Conservation (phyloP, 164 flowering plant species). For the Saururus chinensis region DNA sequence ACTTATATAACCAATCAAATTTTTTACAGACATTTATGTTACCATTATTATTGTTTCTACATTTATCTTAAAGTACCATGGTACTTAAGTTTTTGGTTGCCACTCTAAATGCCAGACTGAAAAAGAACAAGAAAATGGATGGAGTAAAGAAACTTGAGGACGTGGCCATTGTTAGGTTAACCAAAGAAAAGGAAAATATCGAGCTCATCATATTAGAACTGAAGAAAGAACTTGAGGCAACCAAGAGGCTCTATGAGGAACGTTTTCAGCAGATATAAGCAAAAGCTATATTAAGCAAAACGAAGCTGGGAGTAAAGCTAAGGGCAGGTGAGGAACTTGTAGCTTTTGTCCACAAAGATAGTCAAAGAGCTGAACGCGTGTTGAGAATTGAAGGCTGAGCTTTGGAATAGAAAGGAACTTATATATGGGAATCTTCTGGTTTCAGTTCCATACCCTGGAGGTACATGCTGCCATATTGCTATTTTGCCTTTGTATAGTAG, state of each 20-base stretch:
- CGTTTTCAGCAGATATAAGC: conserved; percentile 36
- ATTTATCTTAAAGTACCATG: no score
- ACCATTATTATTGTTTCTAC: no score
- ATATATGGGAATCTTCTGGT: conserved; percentile 33
- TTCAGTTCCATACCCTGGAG: conserved; percentile 44
- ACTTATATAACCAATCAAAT: no score
- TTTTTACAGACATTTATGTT: neutral
- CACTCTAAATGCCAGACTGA: conserved; percentile 29
- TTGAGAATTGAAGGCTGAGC: conserved; percentile 37
- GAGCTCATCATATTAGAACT: conserved; percentile 37
- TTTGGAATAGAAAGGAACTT: conserved; percentile 54
- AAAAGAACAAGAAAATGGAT: conserved; percentile 45
- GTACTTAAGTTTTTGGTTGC: neutral
- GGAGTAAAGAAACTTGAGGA: conserved; percentile 63
- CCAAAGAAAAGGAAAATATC: conserved; percentile 43
- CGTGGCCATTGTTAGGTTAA: conserved; percentile 34
- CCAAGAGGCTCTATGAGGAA: conserved; percentile 37
- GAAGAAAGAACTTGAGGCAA: conserved; percentile 41
- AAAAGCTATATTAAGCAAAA: conserved; percentile 36
- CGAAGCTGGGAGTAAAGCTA: conserved; percentile 29
- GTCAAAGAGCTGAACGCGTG: conserved; percentile 49
- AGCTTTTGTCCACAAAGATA: conserved; percentile 29
- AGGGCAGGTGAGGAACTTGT: conserved; percentile 50
- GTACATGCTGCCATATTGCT: conserved; percentile 20
- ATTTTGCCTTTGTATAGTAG: neutral